phyloP scores from a whole-genome alignment of 768 basidiomycete species.

The Serendipita sp. region DNA sequence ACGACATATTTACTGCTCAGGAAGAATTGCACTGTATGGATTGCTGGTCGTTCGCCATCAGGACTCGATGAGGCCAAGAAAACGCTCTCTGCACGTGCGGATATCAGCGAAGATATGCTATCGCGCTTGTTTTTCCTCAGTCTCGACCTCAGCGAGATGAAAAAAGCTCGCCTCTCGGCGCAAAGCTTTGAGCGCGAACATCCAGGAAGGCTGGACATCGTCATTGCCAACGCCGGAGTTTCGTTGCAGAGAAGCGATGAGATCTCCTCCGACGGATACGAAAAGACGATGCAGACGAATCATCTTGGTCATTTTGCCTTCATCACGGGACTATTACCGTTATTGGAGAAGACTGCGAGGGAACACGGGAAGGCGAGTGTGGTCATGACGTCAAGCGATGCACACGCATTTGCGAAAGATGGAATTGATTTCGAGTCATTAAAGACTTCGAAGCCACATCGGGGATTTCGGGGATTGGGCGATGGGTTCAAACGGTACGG shows the following conservation, averaged over 20 bases:
- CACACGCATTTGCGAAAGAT: not conserved
- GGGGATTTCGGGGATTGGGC: constrained; percentile 4
- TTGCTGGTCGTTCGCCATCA: not conserved
- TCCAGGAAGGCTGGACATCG: not conserved
- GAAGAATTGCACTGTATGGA: constrained; percentile 3
- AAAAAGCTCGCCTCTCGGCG: not conserved
- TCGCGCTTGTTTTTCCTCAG: not conserved
- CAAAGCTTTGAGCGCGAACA: not conserved
- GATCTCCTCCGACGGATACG: not conserved
- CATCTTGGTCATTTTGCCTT: constrained; percentile 15
- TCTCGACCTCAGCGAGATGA: not conserved
- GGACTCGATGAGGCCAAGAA: not conserved
- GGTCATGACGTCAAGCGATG: not conserved
- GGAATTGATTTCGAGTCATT: not conserved
- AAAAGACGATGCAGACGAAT: constrained; percentile 11
- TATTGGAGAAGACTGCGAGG: constrained; percentile 12
- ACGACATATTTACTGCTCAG: not conserved
- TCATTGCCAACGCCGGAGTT: constrained; percentile 1
- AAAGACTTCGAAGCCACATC: not conserved
- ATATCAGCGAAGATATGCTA: not conserved
- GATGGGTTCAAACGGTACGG: constrained; percentile 7
- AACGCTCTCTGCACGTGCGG: not conserved
- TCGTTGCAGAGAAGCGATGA: constrained; percentile 7
- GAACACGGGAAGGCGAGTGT: not conserved
- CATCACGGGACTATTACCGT: constrained; percentile 10